Evolutionary conservation across 257 asterid genomes (phyloP).

Genomic region (Eustoma russellianum): DNA sequence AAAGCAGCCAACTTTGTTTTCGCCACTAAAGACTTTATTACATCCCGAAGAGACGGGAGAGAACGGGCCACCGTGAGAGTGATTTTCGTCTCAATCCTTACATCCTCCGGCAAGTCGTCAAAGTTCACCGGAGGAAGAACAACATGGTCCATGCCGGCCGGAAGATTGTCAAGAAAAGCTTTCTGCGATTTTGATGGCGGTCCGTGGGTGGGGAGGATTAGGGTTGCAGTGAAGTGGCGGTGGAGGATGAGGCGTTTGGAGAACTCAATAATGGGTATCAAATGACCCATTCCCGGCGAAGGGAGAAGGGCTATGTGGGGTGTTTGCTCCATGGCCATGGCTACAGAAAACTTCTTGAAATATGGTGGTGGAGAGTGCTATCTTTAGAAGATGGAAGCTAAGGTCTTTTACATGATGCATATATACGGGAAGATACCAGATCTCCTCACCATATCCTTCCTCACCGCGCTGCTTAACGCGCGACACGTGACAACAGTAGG

Average conservation of each 20-base stretch:
- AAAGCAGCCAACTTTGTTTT: constrained; percentile 14
- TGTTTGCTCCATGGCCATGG: background rate
- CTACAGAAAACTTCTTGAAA: background rate
- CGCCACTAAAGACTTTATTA: constrained; percentile 1
- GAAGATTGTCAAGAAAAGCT: constrained; percentile 17
- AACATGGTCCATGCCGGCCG: constrained; percentile 13
- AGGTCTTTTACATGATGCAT: no score
- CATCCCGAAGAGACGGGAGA: constrained; percentile 11
- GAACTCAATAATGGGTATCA: constrained; percentile 30
- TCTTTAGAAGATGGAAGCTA: no score
- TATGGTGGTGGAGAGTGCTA: background rate
- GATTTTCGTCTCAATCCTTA: constrained; percentile 15
- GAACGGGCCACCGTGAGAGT: constrained; percentile 20
- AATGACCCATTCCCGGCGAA: constrained; percentile 47
- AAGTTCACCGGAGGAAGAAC: constrained; percentile 23
- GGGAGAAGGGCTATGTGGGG: constrained; percentile 31
- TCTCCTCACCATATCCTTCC: no score
- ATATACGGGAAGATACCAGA: no score
- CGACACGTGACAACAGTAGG: no score
- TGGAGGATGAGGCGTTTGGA: constrained; percentile 21
- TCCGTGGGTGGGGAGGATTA: constrained; percentile 26
- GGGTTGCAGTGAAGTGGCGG: constrained; percentile 25
- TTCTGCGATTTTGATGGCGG: constrained; percentile 28
- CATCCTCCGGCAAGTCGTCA: constrained; percentile 22
- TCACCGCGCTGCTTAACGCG: no score